Percentiles rank a stretch among this genome's conserved stretches.
Conservation (phyloP, 164 flowering plant species). For the Platanus orientalis region DNA sequence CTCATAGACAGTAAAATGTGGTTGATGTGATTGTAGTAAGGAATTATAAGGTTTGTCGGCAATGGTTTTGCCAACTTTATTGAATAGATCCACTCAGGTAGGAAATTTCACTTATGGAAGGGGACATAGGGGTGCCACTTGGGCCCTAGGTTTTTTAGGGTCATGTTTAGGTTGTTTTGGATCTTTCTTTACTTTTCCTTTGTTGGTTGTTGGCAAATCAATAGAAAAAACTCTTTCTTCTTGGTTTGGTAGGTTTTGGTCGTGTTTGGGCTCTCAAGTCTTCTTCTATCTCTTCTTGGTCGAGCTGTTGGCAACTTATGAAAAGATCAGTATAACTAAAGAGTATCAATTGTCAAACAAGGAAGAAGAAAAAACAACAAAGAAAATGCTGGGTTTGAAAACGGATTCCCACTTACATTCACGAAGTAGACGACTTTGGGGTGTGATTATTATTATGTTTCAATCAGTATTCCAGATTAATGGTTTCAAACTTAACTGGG, state of each 20-base stretch:
- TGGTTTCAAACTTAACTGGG: no score
- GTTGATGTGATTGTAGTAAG: background rate
- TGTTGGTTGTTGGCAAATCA: background rate
- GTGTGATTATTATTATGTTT: no score
- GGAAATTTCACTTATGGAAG: constrained; percentile 8
- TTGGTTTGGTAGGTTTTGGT: background rate
- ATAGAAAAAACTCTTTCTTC: background rate
- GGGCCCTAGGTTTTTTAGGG: constrained; percentile 12
- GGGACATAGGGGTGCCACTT: constrained; percentile 14
- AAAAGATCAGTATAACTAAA: no score
- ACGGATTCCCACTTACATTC: no score
- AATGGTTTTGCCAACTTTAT: constrained; percentile 8
- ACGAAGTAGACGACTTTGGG: no score
- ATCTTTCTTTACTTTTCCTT: background rate
- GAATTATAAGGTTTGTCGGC: constrained; percentile 19
- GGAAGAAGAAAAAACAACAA: no score
- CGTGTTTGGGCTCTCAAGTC: background rate
- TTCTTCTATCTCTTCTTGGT: background rate
- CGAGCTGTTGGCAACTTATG: background rate
- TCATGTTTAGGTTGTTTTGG: constrained; percentile 4
- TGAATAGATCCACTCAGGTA: constrained; percentile 28
- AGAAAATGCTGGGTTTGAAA: no score
- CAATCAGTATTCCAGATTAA: no score
- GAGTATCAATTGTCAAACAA: no score
- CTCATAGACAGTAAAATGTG: background rate